phyloP scores from a whole-genome alignment of 371 early-diverging fungal species.

The Apophysomyces variabilis region DNA sequence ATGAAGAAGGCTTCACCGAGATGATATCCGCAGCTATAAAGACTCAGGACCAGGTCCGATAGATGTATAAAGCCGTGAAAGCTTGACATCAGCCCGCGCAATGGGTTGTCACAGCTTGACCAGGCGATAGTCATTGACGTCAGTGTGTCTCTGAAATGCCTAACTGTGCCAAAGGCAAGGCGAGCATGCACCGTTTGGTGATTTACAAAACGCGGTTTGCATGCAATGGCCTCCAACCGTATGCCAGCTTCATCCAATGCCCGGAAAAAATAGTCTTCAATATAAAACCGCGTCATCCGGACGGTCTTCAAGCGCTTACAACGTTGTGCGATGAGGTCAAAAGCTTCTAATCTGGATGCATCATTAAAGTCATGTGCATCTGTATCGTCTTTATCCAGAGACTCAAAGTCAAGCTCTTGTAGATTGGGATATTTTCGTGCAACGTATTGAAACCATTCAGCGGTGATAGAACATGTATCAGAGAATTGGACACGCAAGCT shows the following conservation, averaged over 20 bases:
- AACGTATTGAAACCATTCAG: constrained; percentile 11
- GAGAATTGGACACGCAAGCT: constrained; percentile 1
- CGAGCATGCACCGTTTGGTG: constrained; percentile 3
- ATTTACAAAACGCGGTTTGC: constrained; percentile 5
- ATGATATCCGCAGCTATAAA: constrained; percentile 5
- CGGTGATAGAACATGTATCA: constrained; percentile 2
- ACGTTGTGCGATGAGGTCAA: constrained; percentile 3
- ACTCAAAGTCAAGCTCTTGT: constrained; percentile 1
- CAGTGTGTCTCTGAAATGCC: not conserved
- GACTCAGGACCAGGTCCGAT: not conserved
- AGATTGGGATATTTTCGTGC: constrained; percentile 5
- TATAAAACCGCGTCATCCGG: constrained; percentile 1
- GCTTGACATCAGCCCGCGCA: constrained; percentile 6
- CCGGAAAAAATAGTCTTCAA: constrained; percentile 2
- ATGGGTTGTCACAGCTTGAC: constrained; percentile 6
- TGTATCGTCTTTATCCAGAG: constrained; percentile 7
- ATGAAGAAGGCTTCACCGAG: constrained; percentile 8
- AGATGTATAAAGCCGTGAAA: not conserved
- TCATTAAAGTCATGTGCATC: constrained; percentile 2
- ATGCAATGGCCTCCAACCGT: constrained; percentile 6
- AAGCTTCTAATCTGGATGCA: not conserved
- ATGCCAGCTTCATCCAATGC: not conserved
- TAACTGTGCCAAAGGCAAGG: constrained; percentile 1
- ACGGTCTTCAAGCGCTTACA: not conserved
- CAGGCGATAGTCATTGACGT: not conserved